Evolutionary conservation across 1,139 yeast genomes (phyloP), one percentile per base, ranked within the genome.

Genomic region (Yamadazyma siamensis): DNA sequence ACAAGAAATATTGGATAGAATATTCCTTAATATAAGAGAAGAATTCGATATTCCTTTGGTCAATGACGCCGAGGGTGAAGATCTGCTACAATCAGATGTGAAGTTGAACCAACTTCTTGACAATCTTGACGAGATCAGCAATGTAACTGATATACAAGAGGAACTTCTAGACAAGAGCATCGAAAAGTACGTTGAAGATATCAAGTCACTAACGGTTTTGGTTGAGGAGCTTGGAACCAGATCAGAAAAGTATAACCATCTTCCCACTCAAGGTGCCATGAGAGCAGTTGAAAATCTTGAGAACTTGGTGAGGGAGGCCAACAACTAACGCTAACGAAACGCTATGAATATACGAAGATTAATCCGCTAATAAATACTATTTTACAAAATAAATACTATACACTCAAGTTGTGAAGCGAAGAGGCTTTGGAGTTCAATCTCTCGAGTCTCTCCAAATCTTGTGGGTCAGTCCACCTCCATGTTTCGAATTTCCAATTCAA

Each of bases 401-500:
- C n/a, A n/a, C n/a, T n/a, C n/a, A n/a, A n/a, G n/a, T n/a, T n/a
- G n/a, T n/a, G n/a, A n/a, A n/a, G n/a, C n/a, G n/a, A n/a, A n/a
- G n/a, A n/a, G 20, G 20, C 20, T 8, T 18, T 18, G 20, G 20
- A 18, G 7, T 18, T 10, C 7, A 18, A 8, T 8, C 10, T 10
- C 7, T 47, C 33, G 12, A 53, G 33, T 22, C 27, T 32, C 2
- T 40, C 19, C 12, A 49, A 22, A 31, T 54, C 57, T 1, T 41
- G 67, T 3, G 61, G 36, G 12, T 50, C 59, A 24, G 61, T 37
- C 83, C 86, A 82, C 47, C 71, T 75, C 77, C 86, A 86, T 1
- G 79, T 84, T 40, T 83, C 89, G 48, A 76, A 86, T 32, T 75
- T 79, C 75, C 96, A 89, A 50, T 88, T 88, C 35, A 88, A 65